A percentile compares a stretch with the other conserved stretches of the same genome.
phyloP scores from a whole-genome alignment of 169 alveolate genomes.

The Plasmodium reichenowi region DNA sequence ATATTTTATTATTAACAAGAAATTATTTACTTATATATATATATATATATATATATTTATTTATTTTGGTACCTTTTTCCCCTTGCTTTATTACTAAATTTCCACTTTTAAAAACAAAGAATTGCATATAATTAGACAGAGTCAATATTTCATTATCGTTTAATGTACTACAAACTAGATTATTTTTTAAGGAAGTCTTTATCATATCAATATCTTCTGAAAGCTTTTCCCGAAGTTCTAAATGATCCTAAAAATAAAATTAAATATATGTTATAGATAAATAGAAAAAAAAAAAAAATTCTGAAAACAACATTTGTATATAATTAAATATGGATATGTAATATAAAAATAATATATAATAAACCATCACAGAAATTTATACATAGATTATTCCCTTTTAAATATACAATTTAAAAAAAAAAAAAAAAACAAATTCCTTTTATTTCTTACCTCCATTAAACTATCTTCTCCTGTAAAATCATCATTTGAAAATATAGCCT shows the following conservation, averaged over 20 bases:
- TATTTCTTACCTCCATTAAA: constrained; percentile 73
- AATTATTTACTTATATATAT: not conserved
- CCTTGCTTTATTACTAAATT: constrained; percentile 91
- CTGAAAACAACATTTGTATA: too few species aligned
- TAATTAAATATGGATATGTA: too few species aligned
- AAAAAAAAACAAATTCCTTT: not conserved
- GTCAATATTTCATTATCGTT: constrained; percentile 91
- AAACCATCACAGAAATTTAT: too few species aligned
- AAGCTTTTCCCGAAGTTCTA: constrained; percentile 83
- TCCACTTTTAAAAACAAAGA: constrained; percentile 88
- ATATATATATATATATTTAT: not conserved
- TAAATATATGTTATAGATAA: not conserved
- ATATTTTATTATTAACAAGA: not conserved
- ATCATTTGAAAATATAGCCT: constrained; percentile 71
- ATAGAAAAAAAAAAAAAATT: not conserved
- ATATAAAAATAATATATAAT: too few species aligned
- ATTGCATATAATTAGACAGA: constrained; percentile 91
- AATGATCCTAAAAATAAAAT: constrained; percentile 30
- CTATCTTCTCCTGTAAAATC: constrained; percentile 73
- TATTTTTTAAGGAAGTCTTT: constrained; percentile 86
- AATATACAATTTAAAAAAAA: not conserved
- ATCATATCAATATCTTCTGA: constrained; percentile 86
- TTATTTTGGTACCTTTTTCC: constrained; percentile 79
- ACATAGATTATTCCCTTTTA: too few species aligned
- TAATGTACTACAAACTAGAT: constrained; percentile 89